Conservation (phyloP, 2,329 filamentous ascomycete species). For the Ascochyta fabae region DNA sequence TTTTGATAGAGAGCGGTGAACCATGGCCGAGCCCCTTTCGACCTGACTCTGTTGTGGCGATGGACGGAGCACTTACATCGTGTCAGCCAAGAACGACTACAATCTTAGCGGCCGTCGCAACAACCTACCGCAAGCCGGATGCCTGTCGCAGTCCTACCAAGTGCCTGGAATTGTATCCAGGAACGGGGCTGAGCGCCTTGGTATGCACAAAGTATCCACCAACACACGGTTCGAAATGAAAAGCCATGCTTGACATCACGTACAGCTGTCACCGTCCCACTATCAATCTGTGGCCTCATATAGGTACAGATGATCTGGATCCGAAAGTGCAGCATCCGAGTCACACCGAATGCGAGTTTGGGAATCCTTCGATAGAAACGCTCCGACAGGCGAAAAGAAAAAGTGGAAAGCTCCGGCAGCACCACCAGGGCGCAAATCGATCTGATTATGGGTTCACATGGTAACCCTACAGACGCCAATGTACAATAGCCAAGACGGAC, state of each 20-base stretch:
- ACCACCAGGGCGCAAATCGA: not conserved
- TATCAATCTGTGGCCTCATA: not conserved
- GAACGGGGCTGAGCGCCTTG: not conserved
- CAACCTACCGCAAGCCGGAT: not conserved
- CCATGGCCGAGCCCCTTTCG: not conserved
- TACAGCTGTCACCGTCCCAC: not conserved
- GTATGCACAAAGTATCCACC: not conserved
- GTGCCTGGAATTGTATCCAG: not conserved
- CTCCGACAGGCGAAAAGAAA: constrained; percentile 1
- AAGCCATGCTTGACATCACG: not conserved
- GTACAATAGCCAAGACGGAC: not conserved
- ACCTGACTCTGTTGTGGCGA: not conserved
- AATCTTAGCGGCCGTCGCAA: not conserved
- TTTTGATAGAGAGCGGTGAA: not conserved
- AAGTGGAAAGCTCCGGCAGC: not conserved
- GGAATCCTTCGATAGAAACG: not conserved
- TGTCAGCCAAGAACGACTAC: constrained; percentile 4
- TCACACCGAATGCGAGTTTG: not conserved
- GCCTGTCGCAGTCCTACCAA: not conserved
- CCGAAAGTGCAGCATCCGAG: not conserved
- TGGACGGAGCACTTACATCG: not conserved
- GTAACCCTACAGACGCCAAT: no score
- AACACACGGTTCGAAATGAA: not conserved
- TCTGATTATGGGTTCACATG: not conserved
- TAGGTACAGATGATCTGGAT: not conserved